Evolutionary conservation across 2,329 filamentous ascomycete genomes (phyloP).

Genomic region (Colletotrichum sp.): DNA sequence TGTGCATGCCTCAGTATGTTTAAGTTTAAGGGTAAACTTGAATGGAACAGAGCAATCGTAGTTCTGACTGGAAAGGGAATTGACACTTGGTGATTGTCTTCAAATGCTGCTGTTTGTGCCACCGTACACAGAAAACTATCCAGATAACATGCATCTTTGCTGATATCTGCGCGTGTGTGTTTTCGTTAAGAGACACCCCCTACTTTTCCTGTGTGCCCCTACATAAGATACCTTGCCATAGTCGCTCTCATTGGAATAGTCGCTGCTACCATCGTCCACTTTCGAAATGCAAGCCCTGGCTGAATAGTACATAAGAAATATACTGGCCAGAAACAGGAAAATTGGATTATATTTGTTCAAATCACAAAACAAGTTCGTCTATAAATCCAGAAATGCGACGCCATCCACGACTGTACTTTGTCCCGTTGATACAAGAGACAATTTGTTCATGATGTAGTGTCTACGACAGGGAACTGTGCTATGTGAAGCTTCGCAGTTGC

Average conservation of each 20-base stretch:
- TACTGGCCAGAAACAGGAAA: too few relatives aligned
- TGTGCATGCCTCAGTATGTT: background rate
- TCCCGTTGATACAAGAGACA: background rate
- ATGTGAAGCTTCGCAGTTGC: conserved; percentile 52
- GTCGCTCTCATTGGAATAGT: background rate
- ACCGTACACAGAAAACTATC: fast-evolving
- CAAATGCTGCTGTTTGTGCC: fast-evolving
- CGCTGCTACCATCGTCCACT: background rate
- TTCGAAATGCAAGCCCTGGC: background rate
- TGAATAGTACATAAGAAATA: fast-evolving
- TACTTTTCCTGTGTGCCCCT: background rate
- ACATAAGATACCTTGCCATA: background rate
- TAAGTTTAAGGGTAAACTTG: background rate
- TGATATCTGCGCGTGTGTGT: background rate
- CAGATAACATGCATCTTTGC: background rate
- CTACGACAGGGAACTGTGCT: conserved; percentile 40
- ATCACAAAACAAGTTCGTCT: fast-evolving
- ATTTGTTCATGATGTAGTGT: background rate
- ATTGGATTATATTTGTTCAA: background rate
- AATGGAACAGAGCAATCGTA: background rate
- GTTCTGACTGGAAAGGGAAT: background rate
- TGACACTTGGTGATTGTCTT: fast-evolving
- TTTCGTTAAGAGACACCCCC: too few relatives aligned
- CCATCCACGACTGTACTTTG: fast-evolving
- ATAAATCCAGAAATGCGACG: too few relatives aligned